Evolutionary conservation across 2,329 filamentous ascomycete species (phyloP).

Genomic region (Colletotrichum sp.): DNA sequence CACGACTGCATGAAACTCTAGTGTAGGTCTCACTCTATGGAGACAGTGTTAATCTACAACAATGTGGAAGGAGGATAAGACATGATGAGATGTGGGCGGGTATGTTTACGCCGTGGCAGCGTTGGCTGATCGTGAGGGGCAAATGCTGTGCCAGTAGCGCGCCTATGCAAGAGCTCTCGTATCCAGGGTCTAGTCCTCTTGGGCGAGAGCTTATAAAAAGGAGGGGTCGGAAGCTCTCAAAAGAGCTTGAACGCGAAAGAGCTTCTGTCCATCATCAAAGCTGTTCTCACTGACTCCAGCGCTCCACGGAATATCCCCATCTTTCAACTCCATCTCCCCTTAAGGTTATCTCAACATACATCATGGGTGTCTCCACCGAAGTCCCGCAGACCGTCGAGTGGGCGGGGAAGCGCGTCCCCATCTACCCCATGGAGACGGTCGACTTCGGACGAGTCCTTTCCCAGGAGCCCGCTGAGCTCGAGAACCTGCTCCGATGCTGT

Average conservation of each 20-base stretch:
- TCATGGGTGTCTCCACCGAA: conserved; percentile 19
- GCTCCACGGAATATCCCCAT: background rate
- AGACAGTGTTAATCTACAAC: background rate
- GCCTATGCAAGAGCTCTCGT: background rate
- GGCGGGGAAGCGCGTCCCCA: conserved; percentile 54
- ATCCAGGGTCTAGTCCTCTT: background rate
- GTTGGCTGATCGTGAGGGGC: conserved; percentile 7
- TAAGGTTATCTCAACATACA: background rate
- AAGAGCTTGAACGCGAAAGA: background rate
- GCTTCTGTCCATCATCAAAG: background rate
- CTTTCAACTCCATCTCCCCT: background rate
- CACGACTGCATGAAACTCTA: conserved; percentile 7
- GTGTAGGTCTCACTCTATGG: background rate
- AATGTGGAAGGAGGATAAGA: conserved; percentile 20
- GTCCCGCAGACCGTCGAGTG: conserved; percentile 50
- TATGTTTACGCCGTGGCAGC: background rate
- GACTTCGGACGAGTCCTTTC: conserved; percentile 57
- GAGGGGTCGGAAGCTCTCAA: background rate
- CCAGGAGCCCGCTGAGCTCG: conserved; percentile 57
- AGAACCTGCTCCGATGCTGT: conserved; percentile 55
- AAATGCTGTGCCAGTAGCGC: background rate
- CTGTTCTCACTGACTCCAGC: background rate
- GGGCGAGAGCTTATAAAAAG: conserved; percentile 7
- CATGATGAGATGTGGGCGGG: background rate
- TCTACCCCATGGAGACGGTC: conserved; percentile 57